These are phyloP conservation scores for Achlya hypogyna DNA, from an alignment of 352 stramenopile species.

Conservation along the genomic window DNA sequence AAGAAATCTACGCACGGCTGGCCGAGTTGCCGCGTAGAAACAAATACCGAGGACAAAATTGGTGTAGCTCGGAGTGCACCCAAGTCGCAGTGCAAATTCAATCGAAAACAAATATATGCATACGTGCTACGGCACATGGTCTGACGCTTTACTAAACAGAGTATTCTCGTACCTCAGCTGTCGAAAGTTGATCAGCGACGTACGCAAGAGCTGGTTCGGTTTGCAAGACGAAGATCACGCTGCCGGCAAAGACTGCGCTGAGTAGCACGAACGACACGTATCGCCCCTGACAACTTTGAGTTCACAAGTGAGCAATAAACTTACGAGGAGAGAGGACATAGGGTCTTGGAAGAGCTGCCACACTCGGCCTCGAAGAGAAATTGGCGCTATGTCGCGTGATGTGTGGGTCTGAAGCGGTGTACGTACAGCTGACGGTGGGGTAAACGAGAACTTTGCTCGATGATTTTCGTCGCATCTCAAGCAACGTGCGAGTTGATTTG, in stretches of 20 bases:
- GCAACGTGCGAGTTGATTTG: no score
- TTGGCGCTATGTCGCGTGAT: no score
- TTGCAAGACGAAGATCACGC: slow-evolving; percentile 54
- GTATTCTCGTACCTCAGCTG: slow-evolving; percentile 42
- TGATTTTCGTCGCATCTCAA: no score
- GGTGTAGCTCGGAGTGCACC: slow-evolving; percentile 39
- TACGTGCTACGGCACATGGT: neutral
- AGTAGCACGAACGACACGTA: slow-evolving; percentile 24
- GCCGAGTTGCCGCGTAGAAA: neutral
- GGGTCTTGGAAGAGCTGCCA: neutral
- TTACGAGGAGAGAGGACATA: neutral
- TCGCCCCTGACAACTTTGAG: slow-evolving; percentile 19
- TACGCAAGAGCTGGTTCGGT: slow-evolving; percentile 44
- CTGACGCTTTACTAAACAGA: slow-evolving; percentile 26
- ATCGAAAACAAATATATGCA: slow-evolving; percentile 30
- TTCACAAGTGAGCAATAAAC: neutral
- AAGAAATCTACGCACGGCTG: slow-evolving; percentile 31
- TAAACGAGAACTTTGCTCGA: no score
- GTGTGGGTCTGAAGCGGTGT: no score
- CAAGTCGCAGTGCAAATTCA: slow-evolving; percentile 44
- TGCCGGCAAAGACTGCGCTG: slow-evolving; percentile 55
- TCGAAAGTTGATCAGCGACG: slow-evolving; percentile 23
- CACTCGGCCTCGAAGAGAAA: neutral
- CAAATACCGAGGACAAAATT: slow-evolving; percentile 41
- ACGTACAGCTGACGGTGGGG: no score